Evolutionary conservation across 2,329 filamentous ascomycete genomes (phyloP).

Genomic region (Sclerotinia subarctica): DNA sequence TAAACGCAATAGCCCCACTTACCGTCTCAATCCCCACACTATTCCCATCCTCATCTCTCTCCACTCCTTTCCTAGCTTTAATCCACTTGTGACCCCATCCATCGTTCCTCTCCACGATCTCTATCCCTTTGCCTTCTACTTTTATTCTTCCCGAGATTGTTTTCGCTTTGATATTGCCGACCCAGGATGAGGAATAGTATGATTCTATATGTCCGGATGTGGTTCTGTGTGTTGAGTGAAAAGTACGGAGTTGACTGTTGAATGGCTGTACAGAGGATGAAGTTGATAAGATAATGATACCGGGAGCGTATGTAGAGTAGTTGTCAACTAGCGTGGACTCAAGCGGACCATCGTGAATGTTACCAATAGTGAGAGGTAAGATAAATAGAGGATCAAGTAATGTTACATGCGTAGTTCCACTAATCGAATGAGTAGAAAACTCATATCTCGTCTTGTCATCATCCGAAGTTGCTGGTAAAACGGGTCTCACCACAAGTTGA

Average conservation of each 20-base stretch:
- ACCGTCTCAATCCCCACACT: conserved; percentile 28
- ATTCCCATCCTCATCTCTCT: conserved; percentile 28
- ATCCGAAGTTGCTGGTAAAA: conserved; percentile 24
- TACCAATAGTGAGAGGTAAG: background rate
- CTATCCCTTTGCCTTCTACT: conserved; percentile 27
- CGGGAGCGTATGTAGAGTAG: background rate
- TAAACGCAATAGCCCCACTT: conserved; percentile 23
- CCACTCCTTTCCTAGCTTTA: conserved; percentile 31
- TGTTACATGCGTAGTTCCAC: conserved; percentile 28
- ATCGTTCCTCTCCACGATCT: conserved; percentile 29
- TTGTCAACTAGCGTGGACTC: background rate
- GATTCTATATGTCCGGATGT: conserved; percentile 28
- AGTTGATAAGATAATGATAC: background rate
- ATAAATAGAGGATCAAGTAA: conserved; percentile 29
- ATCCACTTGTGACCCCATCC: conserved; percentile 29
- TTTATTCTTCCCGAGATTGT: conserved; percentile 31
- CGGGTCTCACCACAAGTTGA: conserved; percentile 28
- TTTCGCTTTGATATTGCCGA: conserved; percentile 31
- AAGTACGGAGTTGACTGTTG: conserved; percentile 25
- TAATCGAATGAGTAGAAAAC: conserved; percentile 33
- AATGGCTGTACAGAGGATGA: background rate
- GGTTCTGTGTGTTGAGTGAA: conserved; percentile 29
- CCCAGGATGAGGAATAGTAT: conserved; percentile 34
- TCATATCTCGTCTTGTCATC: conserved; percentile 16
- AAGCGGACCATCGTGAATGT: background rate